These are phyloP conservation scores for Lyophyllum decastes DNA, from an alignment of 768 basidiomycete genomes.

Conservation along the genomic window DNA sequence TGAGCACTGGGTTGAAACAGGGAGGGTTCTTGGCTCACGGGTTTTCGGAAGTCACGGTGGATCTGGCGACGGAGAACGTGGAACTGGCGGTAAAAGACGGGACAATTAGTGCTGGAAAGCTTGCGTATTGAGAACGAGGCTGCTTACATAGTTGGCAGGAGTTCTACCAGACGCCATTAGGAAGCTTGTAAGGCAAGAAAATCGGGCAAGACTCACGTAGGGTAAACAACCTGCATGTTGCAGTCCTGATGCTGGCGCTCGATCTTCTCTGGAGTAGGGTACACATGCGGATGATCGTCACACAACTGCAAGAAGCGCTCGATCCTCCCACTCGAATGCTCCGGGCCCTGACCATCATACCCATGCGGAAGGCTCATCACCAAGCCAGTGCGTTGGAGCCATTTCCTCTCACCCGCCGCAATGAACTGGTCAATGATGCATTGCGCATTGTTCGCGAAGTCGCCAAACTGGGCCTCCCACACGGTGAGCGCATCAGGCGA, in stretches of 20 bases:
- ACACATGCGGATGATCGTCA: conserved; percentile 93
- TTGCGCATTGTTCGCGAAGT: conserved; percentile 97
- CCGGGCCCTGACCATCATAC: conserved; percentile 97
- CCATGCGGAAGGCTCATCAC: conserved; percentile 92
- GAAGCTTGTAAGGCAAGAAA: conserved; percentile 10
- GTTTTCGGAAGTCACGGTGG: conserved; percentile 98
- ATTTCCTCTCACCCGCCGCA: conserved; percentile 95
- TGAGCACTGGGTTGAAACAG: neutral
- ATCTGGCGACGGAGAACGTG: conserved; percentile 96
- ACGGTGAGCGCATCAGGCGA: conserved; percentile 90
- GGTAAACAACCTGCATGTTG: conserved; percentile 99
- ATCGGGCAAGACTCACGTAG: conserved; percentile 61
- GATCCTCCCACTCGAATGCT: conserved; percentile 94
- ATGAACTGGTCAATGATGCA: conserved; percentile 99
- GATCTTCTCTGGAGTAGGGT: conserved; percentile 85
- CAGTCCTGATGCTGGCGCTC: conserved; percentile 98
- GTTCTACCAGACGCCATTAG: conserved; percentile 52
- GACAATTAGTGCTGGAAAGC: neutral
- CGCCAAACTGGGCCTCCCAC: conserved; percentile 99
- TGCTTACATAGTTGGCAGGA: conserved; percentile 86
- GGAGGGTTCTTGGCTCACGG: conserved; percentile 45
- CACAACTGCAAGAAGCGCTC: conserved; percentile 98
- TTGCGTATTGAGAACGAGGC: neutral
- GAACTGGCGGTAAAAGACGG: conserved; percentile 53
- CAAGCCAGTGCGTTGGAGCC: conserved; percentile 91